Base-by-base conservation (phyloP, 2,329 filamentous ascomycete species). In the Apiospora saccharicola region DNA sequence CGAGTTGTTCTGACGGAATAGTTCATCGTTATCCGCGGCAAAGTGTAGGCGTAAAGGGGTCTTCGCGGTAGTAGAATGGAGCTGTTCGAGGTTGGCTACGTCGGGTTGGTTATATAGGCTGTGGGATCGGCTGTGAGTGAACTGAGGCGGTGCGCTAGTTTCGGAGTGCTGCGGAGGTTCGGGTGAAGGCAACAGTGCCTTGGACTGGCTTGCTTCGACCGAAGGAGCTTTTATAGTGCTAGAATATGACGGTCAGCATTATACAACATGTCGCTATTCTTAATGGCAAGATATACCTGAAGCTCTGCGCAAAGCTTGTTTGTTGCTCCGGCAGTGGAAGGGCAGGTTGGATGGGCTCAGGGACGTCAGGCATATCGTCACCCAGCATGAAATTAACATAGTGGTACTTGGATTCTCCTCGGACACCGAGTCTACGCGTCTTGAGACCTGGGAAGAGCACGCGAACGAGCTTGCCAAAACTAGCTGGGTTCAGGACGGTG, bases 381-480 rank as follows among this genome's bases (percentile, higher is more conserved):
- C 85, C 83, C 69, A 92, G 82, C 16, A 85, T 85, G 77, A 92
- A 92, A 78, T 91, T 91, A 67, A 92, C 90, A 79, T 99, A 99
- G 82, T 99, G 96, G 81, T 99, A 99, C 81, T 99, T 99, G 19
- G 96, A 99, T 84, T 98, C 96, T 75, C 96, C 96, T 70, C 96
- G 91, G 67, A 98, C 95, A 74, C 96, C 96, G 16, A 99, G 87
- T 75, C 96, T 90, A 73, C 96, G 90, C 44, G 96, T 99, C 83
- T 97, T 96, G 30, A 99, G 92, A 57, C 95, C 96, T 0, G 96
- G 96, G 78, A 98, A 99, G 70, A 99, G 93, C 51, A 99, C 96
- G 44, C 96, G 91, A 46, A 99, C 96, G 61, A 99, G 90, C 83
- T 99, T 99, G 72, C 96, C 96, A 83, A 99, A 99, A 41, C 96